Percentiles rank a stretch among this genome's conserved stretches.
These are phyloP conservation scores for Solanum appendiculatum DNA, from an alignment of 257 asterid genomes.

Conservation along the genomic window DNA sequence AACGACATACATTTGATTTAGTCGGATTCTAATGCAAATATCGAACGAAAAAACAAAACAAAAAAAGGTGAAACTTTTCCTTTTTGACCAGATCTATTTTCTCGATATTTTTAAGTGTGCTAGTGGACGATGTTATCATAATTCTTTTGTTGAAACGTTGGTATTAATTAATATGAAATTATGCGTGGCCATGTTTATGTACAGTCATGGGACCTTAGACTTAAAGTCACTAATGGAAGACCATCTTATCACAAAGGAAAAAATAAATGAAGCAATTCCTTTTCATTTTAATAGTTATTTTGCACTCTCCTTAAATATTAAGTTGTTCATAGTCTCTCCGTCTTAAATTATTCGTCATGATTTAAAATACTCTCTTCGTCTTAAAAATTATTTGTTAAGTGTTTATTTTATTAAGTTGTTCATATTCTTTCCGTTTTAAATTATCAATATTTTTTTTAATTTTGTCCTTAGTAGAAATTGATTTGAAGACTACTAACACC, in stretches of 20 bases:
- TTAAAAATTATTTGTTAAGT: too few relatives aligned
- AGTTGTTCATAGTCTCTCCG: not conserved
- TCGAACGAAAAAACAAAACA: accelerated
- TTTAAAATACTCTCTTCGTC: too few relatives aligned
- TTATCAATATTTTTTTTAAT: too few relatives aligned
- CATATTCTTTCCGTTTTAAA: accelerated
- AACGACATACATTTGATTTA: not conserved
- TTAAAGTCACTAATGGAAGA: not conserved
- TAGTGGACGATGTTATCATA: not conserved
- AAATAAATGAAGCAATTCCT: not conserved
- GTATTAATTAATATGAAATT: not conserved
- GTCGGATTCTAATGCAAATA: accelerated
- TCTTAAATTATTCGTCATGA: too few relatives aligned
- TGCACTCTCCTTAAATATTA: not conserved
- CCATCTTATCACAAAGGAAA: not conserved
- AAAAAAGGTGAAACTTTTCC: not conserved
- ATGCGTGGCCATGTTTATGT: not conserved
- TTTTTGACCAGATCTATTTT: not conserved
- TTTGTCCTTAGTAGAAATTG: not conserved
- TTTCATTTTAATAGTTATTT: not conserved
- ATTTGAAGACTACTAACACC: not conserved
- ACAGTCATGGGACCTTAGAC: not conserved
- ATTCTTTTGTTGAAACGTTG: not conserved
- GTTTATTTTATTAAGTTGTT: not conserved
- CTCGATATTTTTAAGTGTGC: not conserved